A percentile compares a stretch with the other conserved stretches of the same genome.
Conservation (phyloP, 2,329 filamentous ascomycete genomes). For the Raffaelea ambrosiae region DNA sequence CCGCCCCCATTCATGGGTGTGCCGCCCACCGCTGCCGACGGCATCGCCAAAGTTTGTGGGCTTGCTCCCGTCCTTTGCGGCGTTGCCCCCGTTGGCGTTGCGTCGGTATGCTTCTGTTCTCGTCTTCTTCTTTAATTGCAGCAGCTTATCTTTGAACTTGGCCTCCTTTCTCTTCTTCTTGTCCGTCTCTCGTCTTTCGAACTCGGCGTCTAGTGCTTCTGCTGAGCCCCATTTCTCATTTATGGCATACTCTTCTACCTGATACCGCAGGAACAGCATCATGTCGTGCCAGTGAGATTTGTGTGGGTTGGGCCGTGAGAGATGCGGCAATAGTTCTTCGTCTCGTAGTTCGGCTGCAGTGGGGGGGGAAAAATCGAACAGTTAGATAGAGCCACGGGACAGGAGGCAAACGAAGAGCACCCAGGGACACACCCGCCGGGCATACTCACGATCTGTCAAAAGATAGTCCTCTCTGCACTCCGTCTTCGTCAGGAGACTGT, state of each 20-base stretch:
- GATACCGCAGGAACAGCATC: conserved; percentile 91
- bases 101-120: conserved; percentile 82
- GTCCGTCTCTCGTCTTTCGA: conserved; percentile 66
- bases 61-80: conserved; percentile 25
- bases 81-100: conserved; percentile 41
- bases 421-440: too few species aligned
- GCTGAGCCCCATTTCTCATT: conserved; percentile 83
- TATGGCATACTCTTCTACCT: conserved; percentile 92
- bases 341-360: conserved; percentile 90
- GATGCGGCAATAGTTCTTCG: conserved; percentile 73
- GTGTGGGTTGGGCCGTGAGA: conserved; percentile 87
- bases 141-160: conserved; percentile 83
- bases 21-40: conserved; percentile 57
- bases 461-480: conserved; percentile 94
- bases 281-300: conserved; percentile 97
- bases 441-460: conserved; percentile 78
- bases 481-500: conserved; percentile 92
- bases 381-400: too few species aligned
- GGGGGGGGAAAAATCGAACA: too few species aligned
- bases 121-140: conserved; percentile 88
- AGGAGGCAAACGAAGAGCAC: too few species aligned
- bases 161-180: conserved; percentile 82
- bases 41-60: conserved; percentile 66
- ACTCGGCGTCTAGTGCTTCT: conserved; percentile 81
- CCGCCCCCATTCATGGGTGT: conserved; percentile 83